phyloP scores from a whole-genome alignment of 176 grass and related monocot species.

The Avena sativa region DNA sequence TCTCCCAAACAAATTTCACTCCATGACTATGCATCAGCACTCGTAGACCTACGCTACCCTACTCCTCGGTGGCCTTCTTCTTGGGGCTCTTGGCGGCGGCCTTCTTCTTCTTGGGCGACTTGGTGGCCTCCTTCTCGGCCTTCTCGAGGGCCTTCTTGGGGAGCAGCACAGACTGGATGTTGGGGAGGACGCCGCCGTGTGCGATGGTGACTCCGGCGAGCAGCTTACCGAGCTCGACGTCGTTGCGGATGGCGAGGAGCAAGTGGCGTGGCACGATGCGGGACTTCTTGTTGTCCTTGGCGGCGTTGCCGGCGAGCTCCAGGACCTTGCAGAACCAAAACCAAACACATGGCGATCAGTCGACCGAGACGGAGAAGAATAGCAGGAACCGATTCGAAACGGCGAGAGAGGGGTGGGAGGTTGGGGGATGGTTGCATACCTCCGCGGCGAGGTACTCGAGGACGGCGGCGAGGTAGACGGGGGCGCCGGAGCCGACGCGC shows the following conservation, averaged over 20 bases:
- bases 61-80: background rate
- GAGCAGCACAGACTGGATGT: constrained; percentile 26
- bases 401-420: no score
- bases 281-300: no score
- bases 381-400: no score
- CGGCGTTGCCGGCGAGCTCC: background rate
- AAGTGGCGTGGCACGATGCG: no score
- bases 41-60: no score
- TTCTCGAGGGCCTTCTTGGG: no score
- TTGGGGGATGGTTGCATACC: background rate
- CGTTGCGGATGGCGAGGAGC: constrained; percentile 27
- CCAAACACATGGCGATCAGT: no score
- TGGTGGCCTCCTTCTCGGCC: background rate
- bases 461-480: constrained; percentile 50
- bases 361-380: no score
- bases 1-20: no score
- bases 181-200: constrained; percentile 5
- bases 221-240: constrained; percentile 44
- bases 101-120: constrained; percentile 21
- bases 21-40: background rate
- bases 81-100: background rate
- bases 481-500: constrained; percentile 52
- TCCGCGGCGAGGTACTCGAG: constrained; percentile 48
- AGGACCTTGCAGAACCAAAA: background rate
- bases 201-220: no score